phyloP scores from a whole-genome alignment of 257 asterid genomes.

The Nicotiana otophora region DNA sequence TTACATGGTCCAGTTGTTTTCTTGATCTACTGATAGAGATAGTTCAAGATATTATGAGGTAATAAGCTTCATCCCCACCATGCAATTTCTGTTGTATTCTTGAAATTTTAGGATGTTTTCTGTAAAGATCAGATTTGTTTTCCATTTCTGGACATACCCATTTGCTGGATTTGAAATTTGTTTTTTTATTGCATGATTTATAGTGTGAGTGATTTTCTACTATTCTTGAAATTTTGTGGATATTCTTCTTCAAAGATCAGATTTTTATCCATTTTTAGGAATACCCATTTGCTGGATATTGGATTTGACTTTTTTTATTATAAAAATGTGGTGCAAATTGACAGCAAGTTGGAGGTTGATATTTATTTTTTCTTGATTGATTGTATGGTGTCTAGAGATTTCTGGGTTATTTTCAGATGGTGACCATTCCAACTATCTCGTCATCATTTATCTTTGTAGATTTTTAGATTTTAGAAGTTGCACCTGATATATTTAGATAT shows the following conservation, averaged over 20 bases:
- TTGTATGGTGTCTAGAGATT: slow-evolving; percentile 4
- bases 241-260: neutral
- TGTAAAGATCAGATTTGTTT: neutral
- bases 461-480: slow-evolving; percentile 1
- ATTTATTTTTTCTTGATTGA: neutral
- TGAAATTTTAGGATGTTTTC: neutral
- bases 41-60: slow-evolving; percentile 4
- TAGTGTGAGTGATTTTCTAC: neutral
- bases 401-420: neutral
- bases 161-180: neutral
- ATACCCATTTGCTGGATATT: neutral
- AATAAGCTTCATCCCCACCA: neutral
- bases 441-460: neutral
- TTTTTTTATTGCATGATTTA: neutral
- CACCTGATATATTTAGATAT: neutral
- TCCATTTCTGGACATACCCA: neutral
- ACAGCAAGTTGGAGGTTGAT: neutral
- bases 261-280: neutral
- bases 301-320: neutral
- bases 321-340: neutral
- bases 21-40: slow-evolving; percentile 3
- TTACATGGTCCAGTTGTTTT: neutral
- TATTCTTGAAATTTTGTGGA: neutral
- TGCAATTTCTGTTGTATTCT: neutral
- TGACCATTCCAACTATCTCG: neutral